Evolutionary conservation across 192 early-diverging fungal genomes (phyloP).

Genomic region (Mortierella hygrophila): DNA sequence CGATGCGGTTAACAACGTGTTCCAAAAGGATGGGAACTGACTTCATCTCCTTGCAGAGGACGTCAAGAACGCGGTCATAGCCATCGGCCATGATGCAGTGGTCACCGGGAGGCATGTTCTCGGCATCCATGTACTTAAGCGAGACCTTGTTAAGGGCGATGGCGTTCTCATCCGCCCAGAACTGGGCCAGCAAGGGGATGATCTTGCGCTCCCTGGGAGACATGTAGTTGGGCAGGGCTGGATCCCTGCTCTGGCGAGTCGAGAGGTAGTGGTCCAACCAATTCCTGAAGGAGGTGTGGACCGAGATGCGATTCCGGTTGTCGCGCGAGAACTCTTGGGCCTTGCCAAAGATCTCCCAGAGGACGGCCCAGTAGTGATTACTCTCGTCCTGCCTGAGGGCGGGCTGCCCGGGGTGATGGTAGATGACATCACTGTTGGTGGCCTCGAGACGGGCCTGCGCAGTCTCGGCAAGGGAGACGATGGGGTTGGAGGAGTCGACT

Average conservation of each 20-base stretch:
- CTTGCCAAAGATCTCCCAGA: slow-evolving; percentile 41
- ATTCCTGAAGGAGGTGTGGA: slow-evolving; percentile 34
- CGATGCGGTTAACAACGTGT: slow-evolving; percentile 50
- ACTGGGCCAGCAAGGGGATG: slow-evolving; percentile 31
- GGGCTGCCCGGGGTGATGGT: slow-evolving; percentile 19
- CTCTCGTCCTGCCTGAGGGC: slow-evolving; percentile 29
- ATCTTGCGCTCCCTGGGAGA: slow-evolving; percentile 29
- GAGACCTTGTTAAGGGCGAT: slow-evolving; percentile 45
- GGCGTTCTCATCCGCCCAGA: slow-evolving; percentile 54
- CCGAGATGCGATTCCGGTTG: slow-evolving; percentile 35
- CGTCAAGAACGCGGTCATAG: slow-evolving; percentile 47
- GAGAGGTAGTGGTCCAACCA: slow-evolving; percentile 36
- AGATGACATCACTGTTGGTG: slow-evolving; percentile 48
- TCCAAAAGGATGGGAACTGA: slow-evolving; percentile 42
- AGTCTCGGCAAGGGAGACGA: slow-evolving; percentile 36
- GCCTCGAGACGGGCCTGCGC: slow-evolving; percentile 34
- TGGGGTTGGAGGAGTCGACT: slow-evolving; percentile 47
- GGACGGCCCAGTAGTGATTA: slow-evolving; percentile 53
- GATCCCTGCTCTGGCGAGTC: slow-evolving; percentile 29
- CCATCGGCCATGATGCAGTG: slow-evolving; percentile 52
- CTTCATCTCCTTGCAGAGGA: slow-evolving; percentile 31
- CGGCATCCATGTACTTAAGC: slow-evolving; percentile 58
- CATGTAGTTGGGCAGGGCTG: slow-evolving; percentile 33
- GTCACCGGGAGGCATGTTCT: slow-evolving; percentile 50
- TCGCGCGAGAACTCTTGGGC: slow-evolving; percentile 31